Conservation (phyloP, 2,329 filamentous ascomycete species). For the Aspergillus neoniger region DNA sequence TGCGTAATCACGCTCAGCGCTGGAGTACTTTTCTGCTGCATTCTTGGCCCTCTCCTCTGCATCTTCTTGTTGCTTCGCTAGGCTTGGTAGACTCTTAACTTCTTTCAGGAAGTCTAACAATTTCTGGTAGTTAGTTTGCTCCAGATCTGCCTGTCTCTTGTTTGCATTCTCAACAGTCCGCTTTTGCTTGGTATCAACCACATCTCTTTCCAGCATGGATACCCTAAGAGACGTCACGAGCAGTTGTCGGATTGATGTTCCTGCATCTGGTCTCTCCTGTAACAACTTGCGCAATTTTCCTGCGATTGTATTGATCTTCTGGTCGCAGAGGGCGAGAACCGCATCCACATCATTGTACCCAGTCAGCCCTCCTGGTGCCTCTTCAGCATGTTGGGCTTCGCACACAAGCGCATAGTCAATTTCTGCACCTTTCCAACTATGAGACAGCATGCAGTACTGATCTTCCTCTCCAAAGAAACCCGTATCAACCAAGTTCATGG, state of each 20-base stretch:
- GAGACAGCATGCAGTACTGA: conserved; percentile 41
- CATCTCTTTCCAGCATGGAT: background rate
- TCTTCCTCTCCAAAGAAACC: conserved; percentile 26
- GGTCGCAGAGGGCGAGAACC: background rate
- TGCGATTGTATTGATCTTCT: background rate
- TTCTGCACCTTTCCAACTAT: conserved; percentile 40
- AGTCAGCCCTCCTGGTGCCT: background rate
- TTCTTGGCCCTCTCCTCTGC: background rate
- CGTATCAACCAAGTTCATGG: conserved; percentile 31
- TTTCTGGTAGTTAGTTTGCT: background rate
- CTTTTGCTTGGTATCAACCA: background rate
- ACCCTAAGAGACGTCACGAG: background rate
- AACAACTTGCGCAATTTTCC: background rate
- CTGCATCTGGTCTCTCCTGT: background rate
- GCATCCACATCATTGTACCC: conserved; percentile 4
- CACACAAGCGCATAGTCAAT: conserved; percentile 32
- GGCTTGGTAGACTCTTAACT: background rate
- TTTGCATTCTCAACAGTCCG: background rate
- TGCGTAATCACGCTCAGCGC: background rate
- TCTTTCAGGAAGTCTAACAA: background rate
- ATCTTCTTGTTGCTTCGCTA: background rate
- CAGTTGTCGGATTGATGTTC: background rate
- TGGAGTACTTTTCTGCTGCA: background rate
- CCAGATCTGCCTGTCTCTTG: background rate
- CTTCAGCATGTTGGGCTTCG: conserved; percentile 17